phyloP scores from a whole-genome alignment of 1,284 basidiomycete species.

The Inonotus hispidus region DNA sequence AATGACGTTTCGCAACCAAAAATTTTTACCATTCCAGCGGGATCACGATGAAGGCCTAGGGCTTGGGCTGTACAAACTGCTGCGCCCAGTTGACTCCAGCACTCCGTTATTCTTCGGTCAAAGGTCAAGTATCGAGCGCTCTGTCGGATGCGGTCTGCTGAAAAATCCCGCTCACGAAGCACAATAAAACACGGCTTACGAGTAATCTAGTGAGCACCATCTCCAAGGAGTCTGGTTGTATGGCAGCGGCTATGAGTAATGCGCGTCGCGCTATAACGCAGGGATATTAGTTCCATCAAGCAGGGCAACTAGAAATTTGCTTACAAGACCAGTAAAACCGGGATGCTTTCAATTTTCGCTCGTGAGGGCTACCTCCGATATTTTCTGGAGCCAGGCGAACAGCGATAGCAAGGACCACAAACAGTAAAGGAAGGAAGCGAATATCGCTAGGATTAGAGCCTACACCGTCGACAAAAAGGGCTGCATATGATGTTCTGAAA shows the following conservation, averaged over 20 bases:
- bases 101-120: slow-evolving; percentile 85
- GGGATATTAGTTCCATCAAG: not conserved
- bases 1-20: slow-evolving; percentile 1
- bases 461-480: slow-evolving; percentile 70
- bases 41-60: slow-evolving; percentile 88
- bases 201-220: slow-evolving; percentile 84
- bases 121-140: slow-evolving; percentile 89
- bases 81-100: slow-evolving; percentile 92
- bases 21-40: slow-evolving; percentile 68
- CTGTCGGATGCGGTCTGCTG: slow-evolving; percentile 35
- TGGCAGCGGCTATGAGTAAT: slow-evolving; percentile 82
- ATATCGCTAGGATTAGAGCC: slow-evolving; percentile 78
- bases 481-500: slow-evolving; percentile 77
- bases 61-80: slow-evolving; percentile 93
- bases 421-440: slow-evolving; percentile 85
- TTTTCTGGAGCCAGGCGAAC: slow-evolving; percentile 81
- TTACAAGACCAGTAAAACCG: slow-evolving; percentile 93
- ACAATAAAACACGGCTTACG: slow-evolving; percentile 42
- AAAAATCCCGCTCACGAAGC: not conserved
- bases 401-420: slow-evolving; percentile 90
- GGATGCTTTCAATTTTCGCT: slow-evolving; percentile 71
- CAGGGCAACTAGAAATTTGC: slow-evolving; percentile 28
- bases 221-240: slow-evolving; percentile 86
- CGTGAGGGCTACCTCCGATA: slow-evolving; percentile 73
- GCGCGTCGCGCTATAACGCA: slow-evolving; percentile 72